Conservation (phyloP, 2,329 filamentous ascomycete genomes). For the Aspergillus fischeri region DNA sequence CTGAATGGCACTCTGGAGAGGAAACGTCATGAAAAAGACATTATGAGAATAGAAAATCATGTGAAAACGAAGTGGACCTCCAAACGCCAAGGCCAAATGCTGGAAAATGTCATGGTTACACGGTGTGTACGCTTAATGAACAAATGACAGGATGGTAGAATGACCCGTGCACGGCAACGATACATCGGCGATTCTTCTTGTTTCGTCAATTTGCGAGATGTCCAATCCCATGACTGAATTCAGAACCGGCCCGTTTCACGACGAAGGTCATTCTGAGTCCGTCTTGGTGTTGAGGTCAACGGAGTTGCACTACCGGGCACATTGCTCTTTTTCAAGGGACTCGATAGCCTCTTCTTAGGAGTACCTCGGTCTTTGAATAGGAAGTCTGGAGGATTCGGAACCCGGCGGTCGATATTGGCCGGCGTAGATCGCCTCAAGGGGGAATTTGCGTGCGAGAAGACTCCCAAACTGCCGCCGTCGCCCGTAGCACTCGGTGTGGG, state of each 20-base stretch:
- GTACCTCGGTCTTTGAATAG: constrained; percentile 32
- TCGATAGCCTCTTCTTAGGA: constrained; percentile 36
- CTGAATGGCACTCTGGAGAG: constrained; percentile 1
- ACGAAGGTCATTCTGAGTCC: constrained; percentile 25
- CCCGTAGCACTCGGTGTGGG: constrained; percentile 41
- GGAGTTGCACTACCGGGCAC: constrained; percentile 34
- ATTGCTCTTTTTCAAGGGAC: constrained; percentile 42
- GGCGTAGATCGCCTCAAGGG: constrained; percentile 75
- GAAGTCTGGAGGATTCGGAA: constrained; percentile 38
- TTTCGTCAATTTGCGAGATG: not conserved
- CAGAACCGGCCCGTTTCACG: constrained; percentile 28
- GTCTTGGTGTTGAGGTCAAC: constrained; percentile 30
- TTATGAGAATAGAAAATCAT: not conserved
- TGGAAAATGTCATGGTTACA: not conserved
- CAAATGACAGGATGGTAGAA: not conserved
- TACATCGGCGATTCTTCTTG: not conserved
- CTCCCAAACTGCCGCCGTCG: constrained; percentile 74
- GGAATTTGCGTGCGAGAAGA: constrained; percentile 75
- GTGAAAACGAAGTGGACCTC: not conserved
- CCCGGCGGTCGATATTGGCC: constrained; percentile 47
- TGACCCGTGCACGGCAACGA: not conserved
- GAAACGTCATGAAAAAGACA: not conserved
- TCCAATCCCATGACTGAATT: constrained; percentile 3
- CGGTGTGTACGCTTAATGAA: not conserved
- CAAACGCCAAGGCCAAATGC: not conserved